phyloP scores from a whole-genome alignment of 768 basidiomycete genomes.

The Lactarius akahatsu region DNA sequence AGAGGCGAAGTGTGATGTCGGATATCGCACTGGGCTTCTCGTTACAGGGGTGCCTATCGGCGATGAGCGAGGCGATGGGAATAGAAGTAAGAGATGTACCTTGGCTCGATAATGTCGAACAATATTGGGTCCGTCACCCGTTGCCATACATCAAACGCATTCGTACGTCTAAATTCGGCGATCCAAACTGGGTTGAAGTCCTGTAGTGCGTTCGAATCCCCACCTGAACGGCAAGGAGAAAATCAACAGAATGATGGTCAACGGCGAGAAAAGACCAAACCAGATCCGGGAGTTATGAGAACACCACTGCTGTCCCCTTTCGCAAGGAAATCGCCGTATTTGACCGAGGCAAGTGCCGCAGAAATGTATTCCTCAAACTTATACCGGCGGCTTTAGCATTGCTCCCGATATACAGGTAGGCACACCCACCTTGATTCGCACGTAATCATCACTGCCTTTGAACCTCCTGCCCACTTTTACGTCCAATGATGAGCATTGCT shows the following conservation, averaged over 20 bases:
- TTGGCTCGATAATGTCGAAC: constrained; percentile 94
- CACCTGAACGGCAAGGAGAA: constrained; percentile 38
- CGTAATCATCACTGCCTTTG: constrained; percentile 94
- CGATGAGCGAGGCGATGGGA: background rate
- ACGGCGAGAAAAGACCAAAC: constrained; percentile 29
- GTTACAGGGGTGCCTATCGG: constrained; percentile 82
- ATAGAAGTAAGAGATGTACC: constrained; percentile 46
- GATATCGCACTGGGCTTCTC: constrained; percentile 86
- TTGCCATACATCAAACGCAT: constrained; percentile 90
- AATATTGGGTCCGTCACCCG: constrained; percentile 85
- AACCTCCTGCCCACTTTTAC: constrained; percentile 53
- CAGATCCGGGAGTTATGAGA: constrained; percentile 65
- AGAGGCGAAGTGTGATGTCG: constrained; percentile 87
- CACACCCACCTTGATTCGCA: constrained; percentile 70
- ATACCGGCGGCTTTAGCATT: background rate
- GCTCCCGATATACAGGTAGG: background rate
- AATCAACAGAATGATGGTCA: background rate
- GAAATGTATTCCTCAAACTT: constrained; percentile 95
- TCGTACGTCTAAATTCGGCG: constrained; percentile 81
- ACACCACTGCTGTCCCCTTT: constrained; percentile 65
- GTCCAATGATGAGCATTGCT: background rate
- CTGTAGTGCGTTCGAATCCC: constrained; percentile 56
- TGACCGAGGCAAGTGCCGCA: constrained; percentile 82
- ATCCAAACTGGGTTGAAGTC: constrained; percentile 92
- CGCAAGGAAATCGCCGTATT: constrained; percentile 81